Evolutionary conservation across 345 rosid species (phyloP).

Genomic region (Rhizophora apiculata): DNA sequence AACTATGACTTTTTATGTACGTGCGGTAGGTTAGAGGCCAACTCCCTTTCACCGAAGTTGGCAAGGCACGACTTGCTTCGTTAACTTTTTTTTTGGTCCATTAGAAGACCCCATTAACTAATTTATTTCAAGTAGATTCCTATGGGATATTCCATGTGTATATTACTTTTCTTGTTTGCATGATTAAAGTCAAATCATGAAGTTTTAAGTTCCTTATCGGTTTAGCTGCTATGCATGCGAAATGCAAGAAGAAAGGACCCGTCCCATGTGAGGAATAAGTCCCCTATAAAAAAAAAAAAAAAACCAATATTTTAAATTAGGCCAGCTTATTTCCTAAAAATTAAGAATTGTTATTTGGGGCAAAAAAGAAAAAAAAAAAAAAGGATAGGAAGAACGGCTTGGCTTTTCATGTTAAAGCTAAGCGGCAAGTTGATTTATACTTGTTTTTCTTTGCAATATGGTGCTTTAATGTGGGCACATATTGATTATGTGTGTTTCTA

Average conservation of each 20-base stretch:
- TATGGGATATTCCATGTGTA: not conserved
- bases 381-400: too few relatives aligned
- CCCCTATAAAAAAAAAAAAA: too few relatives aligned
- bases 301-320: not conserved
- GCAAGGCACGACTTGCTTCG: not conserved
- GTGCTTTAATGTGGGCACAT: too few relatives aligned
- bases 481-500: too few relatives aligned
- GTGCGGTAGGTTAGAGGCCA: not conserved
- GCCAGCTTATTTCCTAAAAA: not conserved
- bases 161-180: not conserved
- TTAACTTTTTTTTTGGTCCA: too few relatives aligned
- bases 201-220: too few relatives aligned
- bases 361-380: too few relatives aligned
- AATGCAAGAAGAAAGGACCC: not conserved
- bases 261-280: not conserved
- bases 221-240: not conserved
- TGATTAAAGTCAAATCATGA: not conserved
- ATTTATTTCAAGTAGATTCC: not conserved
- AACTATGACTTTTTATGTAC: too few relatives aligned
- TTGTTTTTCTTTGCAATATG: not conserved
- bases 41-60: not conserved
- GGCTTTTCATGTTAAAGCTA: too few relatives aligned
- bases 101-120: too few relatives aligned
- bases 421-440: too few relatives aligned
- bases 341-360: not conserved